Evolutionary conservation across 2,329 filamentous ascomycete genomes (phyloP).

Genomic region (Waltergamsia citrina): DNA sequence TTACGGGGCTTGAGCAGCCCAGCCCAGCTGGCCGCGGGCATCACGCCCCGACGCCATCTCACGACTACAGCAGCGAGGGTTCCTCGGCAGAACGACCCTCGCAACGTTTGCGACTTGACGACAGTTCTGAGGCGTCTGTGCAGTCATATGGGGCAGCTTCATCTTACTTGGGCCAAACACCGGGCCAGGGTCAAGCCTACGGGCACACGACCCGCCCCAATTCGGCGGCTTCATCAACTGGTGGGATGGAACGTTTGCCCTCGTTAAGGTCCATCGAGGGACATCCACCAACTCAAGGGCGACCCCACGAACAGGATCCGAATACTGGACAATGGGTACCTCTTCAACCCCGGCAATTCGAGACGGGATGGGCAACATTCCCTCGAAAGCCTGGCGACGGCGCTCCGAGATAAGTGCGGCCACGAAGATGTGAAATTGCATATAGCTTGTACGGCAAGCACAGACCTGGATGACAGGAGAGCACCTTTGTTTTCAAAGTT

Average conservation of each 20-base stretch:
- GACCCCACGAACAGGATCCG: conserved; percentile 22
- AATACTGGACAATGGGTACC: conserved; percentile 25
- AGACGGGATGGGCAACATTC: conserved; percentile 26
- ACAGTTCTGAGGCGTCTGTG: conserved; percentile 30
- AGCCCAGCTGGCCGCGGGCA: conserved; percentile 21
- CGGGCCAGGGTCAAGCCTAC: conserved; percentile 29
- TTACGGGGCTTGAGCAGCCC: conserved; percentile 25
- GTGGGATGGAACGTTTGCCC: conserved; percentile 31
- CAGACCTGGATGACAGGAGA: too few species aligned
- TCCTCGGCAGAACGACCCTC: conserved; percentile 34
- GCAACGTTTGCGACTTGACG: conserved; percentile 37
- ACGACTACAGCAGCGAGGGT: conserved; percentile 29
- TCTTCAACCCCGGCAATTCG: conserved; percentile 18
- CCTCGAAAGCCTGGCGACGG: conserved; percentile 13
- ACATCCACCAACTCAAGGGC: conserved; percentile 12
- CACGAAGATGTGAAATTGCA: too few species aligned
- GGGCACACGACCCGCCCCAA: conserved; percentile 24
- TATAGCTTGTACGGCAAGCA: too few species aligned
- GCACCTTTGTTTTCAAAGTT: too few species aligned
- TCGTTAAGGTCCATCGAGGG: conserved; percentile 37
- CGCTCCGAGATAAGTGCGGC: conserved; percentile 8
- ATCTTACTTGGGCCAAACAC: conserved; percentile 27
- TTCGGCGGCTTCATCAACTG: conserved; percentile 23
- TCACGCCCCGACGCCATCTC: conserved; percentile 15
- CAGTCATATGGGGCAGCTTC: conserved; percentile 27